phyloP scores from a whole-genome alignment of 768 basidiomycete species.

The Lactarius pseudohatsudake region DNA sequence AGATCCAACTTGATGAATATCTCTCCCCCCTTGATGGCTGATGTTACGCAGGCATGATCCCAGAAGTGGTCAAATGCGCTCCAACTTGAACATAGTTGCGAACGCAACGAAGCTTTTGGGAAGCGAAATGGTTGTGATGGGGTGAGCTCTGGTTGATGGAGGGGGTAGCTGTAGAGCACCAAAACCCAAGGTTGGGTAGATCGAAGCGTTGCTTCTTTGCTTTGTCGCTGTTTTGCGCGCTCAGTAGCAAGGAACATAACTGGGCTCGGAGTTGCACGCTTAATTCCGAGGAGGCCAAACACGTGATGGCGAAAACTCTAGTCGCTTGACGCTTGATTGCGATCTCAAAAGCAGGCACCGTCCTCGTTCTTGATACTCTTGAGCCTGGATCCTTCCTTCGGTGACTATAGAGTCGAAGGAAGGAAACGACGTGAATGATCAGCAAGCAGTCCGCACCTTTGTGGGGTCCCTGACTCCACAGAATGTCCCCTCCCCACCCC shows the following conservation, averaged over 20 bases:
- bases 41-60: not conserved
- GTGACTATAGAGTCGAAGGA: not conserved
- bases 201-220: conserved; percentile 22
- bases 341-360: conserved; percentile 23
- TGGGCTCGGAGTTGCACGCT: conserved; percentile 21
- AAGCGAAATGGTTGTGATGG: conserved; percentile 9
- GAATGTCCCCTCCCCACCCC: not conserved
- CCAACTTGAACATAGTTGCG: not conserved
- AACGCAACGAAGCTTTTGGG: conserved; percentile 5
- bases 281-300: conserved; percentile 23
- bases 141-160: conserved; percentile 3
- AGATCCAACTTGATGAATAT: conserved; percentile 16
- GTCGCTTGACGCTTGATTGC: conserved; percentile 23
- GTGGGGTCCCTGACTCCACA: conserved; percentile 1
- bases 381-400: conserved; percentile 4
- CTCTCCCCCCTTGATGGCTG: not conserved
- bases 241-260: conserved; percentile 17
- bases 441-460: conserved; percentile 2
- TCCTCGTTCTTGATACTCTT: conserved; percentile 20
- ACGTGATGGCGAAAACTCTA: conserved; percentile 15
- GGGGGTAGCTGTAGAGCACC: not conserved
- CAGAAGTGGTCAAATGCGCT: conserved; percentile 6
- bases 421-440: not conserved
- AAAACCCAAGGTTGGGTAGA: conserved; percentile 13
- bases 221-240: conserved; percentile 14